Percentiles rank a stretch among this genome's conserved stretches.
Evolutionary conservation across 441 rosid genomes (phyloP).

Genomic region (Erodium moschatum): DNA sequence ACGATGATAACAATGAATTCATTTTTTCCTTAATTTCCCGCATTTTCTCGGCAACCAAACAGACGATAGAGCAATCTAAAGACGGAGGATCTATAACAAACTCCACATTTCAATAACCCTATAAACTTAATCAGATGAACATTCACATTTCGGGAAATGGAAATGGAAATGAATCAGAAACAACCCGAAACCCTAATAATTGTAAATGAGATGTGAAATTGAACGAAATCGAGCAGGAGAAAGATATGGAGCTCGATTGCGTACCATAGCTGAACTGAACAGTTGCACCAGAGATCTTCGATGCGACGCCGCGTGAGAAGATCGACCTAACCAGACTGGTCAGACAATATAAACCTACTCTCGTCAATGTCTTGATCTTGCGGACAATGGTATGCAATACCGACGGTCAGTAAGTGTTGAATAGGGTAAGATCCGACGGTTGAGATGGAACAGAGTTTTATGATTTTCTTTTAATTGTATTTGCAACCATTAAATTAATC

Average conservation of each 20-base stretch:
- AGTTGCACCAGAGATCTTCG: not conserved
- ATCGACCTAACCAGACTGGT: not conserved
- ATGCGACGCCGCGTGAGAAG: conserved; percentile 2
- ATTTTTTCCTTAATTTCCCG: conserved; percentile 2
- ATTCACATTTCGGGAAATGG: not conserved
- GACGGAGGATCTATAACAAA: not conserved
- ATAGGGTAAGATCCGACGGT: not conserved
- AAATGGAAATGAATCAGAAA: not conserved
- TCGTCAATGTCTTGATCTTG: not conserved
- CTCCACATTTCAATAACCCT: not conserved
- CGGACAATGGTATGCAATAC: not conserved
- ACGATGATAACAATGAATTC: not conserved
- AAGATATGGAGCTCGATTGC: not conserved
- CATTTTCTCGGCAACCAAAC: conserved; percentile 12
- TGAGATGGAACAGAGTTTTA: too few relatives aligned
- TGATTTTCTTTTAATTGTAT: too few relatives aligned
- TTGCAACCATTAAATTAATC: too few relatives aligned
- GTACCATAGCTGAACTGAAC: conserved; percentile 5
- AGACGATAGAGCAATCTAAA: not conserved
- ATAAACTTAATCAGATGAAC: conserved; percentile 1
- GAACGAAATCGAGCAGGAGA: not conserved
- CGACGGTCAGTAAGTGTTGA: not conserved
- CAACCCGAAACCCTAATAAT: not conserved
- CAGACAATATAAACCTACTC: not conserved
- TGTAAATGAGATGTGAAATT: not conserved